A percentile compares a stretch with the other conserved stretches of the same genome.
These are phyloP conservation scores for Ascoidea rubescens DNA, from an alignment of 805 yeast species.

Conservation along the genomic window DNA sequence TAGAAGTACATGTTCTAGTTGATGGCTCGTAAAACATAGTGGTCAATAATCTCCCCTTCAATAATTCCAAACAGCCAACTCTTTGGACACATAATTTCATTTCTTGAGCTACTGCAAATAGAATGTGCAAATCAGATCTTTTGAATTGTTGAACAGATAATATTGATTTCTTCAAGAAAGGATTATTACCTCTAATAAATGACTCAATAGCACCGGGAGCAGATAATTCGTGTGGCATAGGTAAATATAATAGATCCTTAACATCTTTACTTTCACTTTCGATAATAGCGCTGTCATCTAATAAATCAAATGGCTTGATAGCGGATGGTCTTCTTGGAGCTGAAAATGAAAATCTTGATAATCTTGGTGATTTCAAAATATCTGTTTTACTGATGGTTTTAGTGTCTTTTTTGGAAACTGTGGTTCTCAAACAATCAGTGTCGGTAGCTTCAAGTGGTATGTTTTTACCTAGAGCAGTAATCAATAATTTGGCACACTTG, in stretches of 20 bases:
- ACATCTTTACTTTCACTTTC: slow-evolving; percentile 44
- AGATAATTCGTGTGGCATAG: slow-evolving; percentile 55
- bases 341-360: slow-evolving; percentile 39
- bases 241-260: slow-evolving; percentile 58
- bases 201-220: slow-evolving; percentile 72
- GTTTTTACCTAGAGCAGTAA: slow-evolving; percentile 82
- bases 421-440: slow-evolving; percentile 9
- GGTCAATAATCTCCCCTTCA: slow-evolving; percentile 82
- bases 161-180: slow-evolving; percentile 80
- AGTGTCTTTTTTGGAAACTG: neutral
- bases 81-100: slow-evolving; percentile 95
- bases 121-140: slow-evolving; percentile 80
- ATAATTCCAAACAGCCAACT: slow-evolving; percentile 82
- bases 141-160: slow-evolving; percentile 78
- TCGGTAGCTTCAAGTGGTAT: slow-evolving; percentile 11
- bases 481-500: slow-evolving; percentile 87
- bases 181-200: slow-evolving; percentile 70
- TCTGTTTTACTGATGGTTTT: neutral
- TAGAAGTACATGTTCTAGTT: slow-evolving; percentile 91
- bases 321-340: slow-evolving; percentile 25
- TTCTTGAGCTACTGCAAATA: slow-evolving; percentile 96
- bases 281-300: slow-evolving; percentile 18
- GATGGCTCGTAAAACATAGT: slow-evolving; percentile 98
- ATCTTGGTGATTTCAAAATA: slow-evolving; percentile 9
- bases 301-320: slow-evolving; percentile 22